Evolutionary conservation across 75 land plant genomes (phyloP), one percentile per base, ranked within the genome.

Genomic region (Cryptomeria japonica): DNA sequence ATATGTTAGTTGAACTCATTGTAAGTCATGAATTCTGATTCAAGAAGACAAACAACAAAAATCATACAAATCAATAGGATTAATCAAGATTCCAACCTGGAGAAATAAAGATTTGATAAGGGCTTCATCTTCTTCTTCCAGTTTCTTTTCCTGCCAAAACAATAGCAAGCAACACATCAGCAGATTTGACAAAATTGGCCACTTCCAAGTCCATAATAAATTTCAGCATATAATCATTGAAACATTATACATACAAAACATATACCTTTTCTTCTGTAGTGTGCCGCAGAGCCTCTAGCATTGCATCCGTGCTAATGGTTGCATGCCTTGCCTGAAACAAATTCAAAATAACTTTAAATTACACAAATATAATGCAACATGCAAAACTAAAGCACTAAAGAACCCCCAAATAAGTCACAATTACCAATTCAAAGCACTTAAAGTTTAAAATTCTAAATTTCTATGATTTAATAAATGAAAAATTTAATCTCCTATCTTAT

Each of bases 121-220:
- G 15, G 93, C 94, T 87, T 97, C 99, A 90, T 96, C 99, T 87
- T 93, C 96, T 89, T 95, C 96, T 80, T 91, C 97, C 61, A 96
- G 41, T 75, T 91, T 91, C 89, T 93, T 91, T 82, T 96, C 98
- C 96, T 96, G 92, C 25, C 15, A 88, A 51, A 18, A 36, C 85
- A 18, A 88, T 86, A 44, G 68, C 68, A 88, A 88, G 32, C 55
- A 85, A 44, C 7, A 34, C 0, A 15, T 47, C 51, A 47, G 12
- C 83, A 84, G 22, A 42, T 2, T 32, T 12, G 8, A 49, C 37
- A 87, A 38, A 0, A 15, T 28, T 44, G 12, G 3, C 22, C 12
- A 68, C 31, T 68, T 79, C n/a, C 49, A 39, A 38, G 44, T 34
- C 34, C 44, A 4, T 28, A 19, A 78, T 44, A 7, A 1, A 41